phyloP scores from a whole-genome alignment of 495 filamentous ascomycete genomes.

The Filosporella fistucella region DNA sequence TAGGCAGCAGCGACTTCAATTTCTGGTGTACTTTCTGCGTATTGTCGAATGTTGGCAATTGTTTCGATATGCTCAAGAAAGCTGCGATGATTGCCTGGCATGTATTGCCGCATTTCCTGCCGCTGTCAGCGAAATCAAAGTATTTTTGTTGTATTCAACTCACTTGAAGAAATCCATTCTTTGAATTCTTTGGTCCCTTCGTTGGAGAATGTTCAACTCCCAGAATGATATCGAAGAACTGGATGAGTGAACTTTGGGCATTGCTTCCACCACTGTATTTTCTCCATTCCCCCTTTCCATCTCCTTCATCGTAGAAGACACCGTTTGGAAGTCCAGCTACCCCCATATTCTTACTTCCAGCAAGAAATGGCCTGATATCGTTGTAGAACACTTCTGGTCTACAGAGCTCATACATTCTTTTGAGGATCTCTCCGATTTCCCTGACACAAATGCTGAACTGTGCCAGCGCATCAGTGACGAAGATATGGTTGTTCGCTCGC shows the following conservation, averaged over 20 bases:
- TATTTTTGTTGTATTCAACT: not conserved
- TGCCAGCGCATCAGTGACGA: constrained; percentile 9
- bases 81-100: constrained; percentile 25
- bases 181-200: not conserved
- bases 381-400: constrained; percentile 24
- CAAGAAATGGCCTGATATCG: constrained; percentile 24
- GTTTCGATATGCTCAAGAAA: constrained; percentile 23
- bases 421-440: constrained; percentile 16
- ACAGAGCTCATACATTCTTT: constrained; percentile 26
- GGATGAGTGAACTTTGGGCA: constrained; percentile 28
- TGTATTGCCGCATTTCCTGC: constrained; percentile 28
- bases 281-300: constrained; percentile 16
- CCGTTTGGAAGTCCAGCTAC: constrained; percentile 24
- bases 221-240: constrained; percentile 28
- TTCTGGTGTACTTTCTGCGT: not conserved
- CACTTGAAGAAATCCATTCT: constrained; percentile 16
- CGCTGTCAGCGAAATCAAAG: no score
- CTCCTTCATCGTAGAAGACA: constrained; percentile 26
- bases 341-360: constrained; percentile 26
- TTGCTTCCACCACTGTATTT: constrained; percentile 28
- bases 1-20: constrained; percentile 17
- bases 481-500: constrained; percentile 2
- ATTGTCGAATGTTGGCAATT: constrained; percentile 18
- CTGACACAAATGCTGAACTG: constrained; percentile 13
- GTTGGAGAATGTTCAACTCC: constrained; percentile 22